phyloP scores from a whole-genome alignment of 192 early-diverging fungal genomes.

The Entophlyctis helioformis region DNA sequence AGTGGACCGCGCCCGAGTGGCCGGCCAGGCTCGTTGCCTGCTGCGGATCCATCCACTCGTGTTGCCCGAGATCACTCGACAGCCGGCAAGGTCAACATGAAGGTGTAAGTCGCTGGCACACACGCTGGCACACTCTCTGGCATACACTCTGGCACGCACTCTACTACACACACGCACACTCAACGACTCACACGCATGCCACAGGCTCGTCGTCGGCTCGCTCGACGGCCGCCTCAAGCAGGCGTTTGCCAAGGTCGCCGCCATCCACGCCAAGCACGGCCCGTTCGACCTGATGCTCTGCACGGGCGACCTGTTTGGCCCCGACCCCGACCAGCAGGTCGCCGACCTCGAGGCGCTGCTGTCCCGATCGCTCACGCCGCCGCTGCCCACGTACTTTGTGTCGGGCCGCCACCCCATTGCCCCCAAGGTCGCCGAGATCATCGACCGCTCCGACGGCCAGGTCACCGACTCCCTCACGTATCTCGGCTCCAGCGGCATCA shows the following conservation, averaged over 20 bases:
- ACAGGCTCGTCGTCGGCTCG: conserved; percentile 61
- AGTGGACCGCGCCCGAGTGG: conserved; percentile 65
- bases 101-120: too few relatives aligned
- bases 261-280: conserved; percentile 67
- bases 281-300: conserved; percentile 78
- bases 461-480: conserved; percentile 63
- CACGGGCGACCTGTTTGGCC: conserved; percentile 68
- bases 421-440: conserved; percentile 30
- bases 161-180: too few relatives aligned
- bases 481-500: conserved; percentile 43
- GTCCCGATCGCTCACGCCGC: neutral
- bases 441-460: conserved; percentile 50
- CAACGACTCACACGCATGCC: neutral
- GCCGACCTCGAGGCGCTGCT: conserved; percentile 41
- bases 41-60: too few relatives aligned
- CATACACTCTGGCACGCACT: too few relatives aligned
- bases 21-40: too few relatives aligned
- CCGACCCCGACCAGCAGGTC: conserved; percentile 19
- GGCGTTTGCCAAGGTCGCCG: conserved; percentile 60
- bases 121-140: too few relatives aligned
- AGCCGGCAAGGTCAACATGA: too few relatives aligned
- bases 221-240: conserved; percentile 56
- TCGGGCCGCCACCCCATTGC: conserved; percentile 55
- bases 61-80: too few relatives aligned
- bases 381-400: conserved; percentile 69